Evolutionary conservation across 2,329 filamentous ascomycete genomes (phyloP).

Genomic region (Aureobasidium sp.): DNA sequence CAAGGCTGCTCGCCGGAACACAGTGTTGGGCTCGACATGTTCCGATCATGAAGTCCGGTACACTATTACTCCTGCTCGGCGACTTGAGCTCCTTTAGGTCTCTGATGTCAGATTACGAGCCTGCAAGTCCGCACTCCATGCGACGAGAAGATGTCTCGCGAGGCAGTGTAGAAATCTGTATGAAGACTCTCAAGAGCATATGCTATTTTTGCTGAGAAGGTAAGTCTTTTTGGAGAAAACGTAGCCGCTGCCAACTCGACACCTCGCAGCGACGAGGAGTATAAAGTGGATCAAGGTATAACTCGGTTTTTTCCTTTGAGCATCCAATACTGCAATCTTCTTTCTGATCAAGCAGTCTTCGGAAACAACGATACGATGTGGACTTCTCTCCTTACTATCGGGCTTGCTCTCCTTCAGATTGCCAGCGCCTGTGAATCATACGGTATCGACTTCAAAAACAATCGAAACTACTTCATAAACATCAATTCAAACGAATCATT

Average conservation of each 20-base stretch:
- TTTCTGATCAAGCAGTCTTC: neutral
- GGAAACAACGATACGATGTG: neutral
- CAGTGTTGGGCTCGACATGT: neutral
- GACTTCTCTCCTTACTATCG: neutral
- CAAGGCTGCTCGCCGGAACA: neutral
- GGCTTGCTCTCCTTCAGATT: neutral
- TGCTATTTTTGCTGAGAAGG: neutral
- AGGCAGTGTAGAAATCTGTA: neutral
- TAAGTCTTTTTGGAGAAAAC: neutral
- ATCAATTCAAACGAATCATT: conserved; percentile 33
- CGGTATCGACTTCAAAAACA: conserved; percentile 35
- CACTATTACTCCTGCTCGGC: neutral
- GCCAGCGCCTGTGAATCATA: conserved; percentile 21
- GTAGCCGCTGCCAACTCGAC: neutral
- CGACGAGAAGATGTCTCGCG: neutral
- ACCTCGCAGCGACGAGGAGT: neutral
- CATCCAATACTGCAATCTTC: neutral
- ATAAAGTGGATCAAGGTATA: neutral
- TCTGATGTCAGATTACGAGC: conserved; percentile 6
- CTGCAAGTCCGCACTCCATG: neutral
- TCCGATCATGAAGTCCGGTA: neutral
- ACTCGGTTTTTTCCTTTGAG: neutral
- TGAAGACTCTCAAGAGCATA: neutral
- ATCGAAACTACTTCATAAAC: conserved; percentile 39
- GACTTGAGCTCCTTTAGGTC: neutral